phyloP scores from a whole-genome alignment of 2,329 filamentous ascomycete species.

The Colletotrichum coccodes region DNA sequence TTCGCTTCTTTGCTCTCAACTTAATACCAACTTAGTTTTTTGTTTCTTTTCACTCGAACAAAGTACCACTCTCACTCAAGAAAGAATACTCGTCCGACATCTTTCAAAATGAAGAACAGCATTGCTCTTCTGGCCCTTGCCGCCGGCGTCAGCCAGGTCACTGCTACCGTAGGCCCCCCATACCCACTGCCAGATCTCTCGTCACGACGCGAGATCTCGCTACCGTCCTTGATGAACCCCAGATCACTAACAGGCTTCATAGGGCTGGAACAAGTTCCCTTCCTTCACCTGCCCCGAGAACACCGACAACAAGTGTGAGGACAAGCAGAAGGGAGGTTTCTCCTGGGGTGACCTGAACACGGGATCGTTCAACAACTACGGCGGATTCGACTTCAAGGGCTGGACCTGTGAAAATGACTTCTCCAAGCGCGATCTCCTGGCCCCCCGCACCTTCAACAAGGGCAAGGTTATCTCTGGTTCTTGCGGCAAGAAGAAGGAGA shows the following conservation, averaged over 20 bases:
- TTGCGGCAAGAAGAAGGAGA: slow-evolving; percentile 55
- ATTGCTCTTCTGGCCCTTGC: slow-evolving; percentile 60
- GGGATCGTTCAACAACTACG: slow-evolving; percentile 73
- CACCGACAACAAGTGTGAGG: slow-evolving; percentile 80
- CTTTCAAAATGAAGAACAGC: slow-evolving; percentile 61
- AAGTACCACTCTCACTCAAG: slow-evolving; percentile 17
- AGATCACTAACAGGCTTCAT: slow-evolving; percentile 24
- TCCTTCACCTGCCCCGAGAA: slow-evolving; percentile 76
- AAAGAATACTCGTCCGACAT: slow-evolving; percentile 22
- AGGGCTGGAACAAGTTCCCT: slow-evolving; percentile 35
- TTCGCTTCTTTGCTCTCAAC: slow-evolving; percentile 61
- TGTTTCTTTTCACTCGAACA: slow-evolving; percentile 21
- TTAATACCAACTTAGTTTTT: slow-evolving; percentile 32
- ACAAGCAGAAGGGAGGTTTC: slow-evolving; percentile 76
- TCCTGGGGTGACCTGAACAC: slow-evolving; percentile 72
- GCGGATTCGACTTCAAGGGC: slow-evolving; percentile 78
- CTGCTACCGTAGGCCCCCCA: slow-evolving; percentile 54
- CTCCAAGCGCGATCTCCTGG: slow-evolving; percentile 66
- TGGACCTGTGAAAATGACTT: slow-evolving; percentile 73
- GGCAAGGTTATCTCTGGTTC: slow-evolving; percentile 71
- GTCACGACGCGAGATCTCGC: neutral
- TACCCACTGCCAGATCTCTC: slow-evolving; percentile 13
- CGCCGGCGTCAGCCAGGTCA: slow-evolving; percentile 60
- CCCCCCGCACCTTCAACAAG: slow-evolving; percentile 58
- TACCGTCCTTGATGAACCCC: neutral